These are phyloP conservation scores for Persicaria maculosa DNA, from an alignment of 148 eudicot species.

Conservation along the genomic window DNA sequence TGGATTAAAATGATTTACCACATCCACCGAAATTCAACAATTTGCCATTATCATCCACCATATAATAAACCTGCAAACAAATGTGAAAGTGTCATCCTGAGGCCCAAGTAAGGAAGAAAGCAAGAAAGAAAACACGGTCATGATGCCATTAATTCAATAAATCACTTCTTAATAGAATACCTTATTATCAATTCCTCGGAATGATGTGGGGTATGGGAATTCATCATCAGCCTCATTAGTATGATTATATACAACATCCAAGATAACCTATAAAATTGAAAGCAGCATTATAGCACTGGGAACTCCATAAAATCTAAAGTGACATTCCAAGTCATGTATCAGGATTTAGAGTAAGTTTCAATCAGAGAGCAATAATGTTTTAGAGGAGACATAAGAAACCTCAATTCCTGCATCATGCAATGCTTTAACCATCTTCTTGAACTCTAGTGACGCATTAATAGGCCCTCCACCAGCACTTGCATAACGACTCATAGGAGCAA, in stretches of 20 bases:
- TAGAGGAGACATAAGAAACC: conserved; percentile 31
- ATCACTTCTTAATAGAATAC: conserved; percentile 19
- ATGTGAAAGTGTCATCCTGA: neutral
- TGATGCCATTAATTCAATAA: neutral
- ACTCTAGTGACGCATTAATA: conserved; percentile 65
- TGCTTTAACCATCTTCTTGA: conserved; percentile 95
- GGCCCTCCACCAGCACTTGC: conserved; percentile 97
- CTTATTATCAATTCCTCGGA: conserved; percentile 98
- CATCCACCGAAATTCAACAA: conserved; percentile 88
- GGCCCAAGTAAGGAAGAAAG: neutral
- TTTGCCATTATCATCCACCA: conserved; percentile 63
- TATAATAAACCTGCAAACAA: conserved; percentile 75
- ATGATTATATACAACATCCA: conserved; percentile 98
- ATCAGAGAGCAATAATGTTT: neutral
- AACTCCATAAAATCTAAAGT: neutral
- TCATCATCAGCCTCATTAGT: conserved; percentile 98
- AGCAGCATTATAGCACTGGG: conserved; percentile 9
- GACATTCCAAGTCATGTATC: neutral
- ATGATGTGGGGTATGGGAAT: conserved; percentile 83
- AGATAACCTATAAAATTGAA: conserved; percentile 59
- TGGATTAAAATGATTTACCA: conserved; percentile 39
- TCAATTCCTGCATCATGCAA: conserved; percentile 94
- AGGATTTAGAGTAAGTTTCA: neutral
- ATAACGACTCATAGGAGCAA: conserved; percentile 99
- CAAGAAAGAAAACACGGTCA: neutral